Conservation (phyloP, 148 eudicot species). For the Rhododendron vialii region DNA sequence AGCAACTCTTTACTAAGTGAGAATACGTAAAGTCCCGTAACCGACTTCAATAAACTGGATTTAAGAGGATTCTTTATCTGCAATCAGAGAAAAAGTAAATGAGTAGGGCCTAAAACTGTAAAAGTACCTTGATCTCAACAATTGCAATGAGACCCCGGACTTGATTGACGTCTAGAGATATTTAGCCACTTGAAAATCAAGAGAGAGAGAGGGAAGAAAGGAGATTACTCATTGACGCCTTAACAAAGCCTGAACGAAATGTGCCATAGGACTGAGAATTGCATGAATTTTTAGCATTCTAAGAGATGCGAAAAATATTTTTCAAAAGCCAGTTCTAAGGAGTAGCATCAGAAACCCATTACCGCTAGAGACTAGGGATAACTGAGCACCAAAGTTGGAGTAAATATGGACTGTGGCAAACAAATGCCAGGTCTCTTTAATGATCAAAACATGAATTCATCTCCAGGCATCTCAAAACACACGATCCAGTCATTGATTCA, state of each 20-base stretch:
- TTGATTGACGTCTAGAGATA: neutral
- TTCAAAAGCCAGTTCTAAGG: neutral
- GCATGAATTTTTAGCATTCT: neutral
- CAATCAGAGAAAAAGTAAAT: slow-evolving; percentile 1
- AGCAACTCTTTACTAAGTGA: neutral
- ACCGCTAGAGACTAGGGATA: neutral
- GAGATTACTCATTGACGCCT: neutral
- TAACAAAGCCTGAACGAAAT: neutral
- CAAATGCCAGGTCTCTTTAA: neutral
- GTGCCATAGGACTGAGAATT: neutral
- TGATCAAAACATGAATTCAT: neutral
- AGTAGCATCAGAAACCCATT: neutral
- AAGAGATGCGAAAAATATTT: neutral
- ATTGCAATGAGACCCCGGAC: neutral
- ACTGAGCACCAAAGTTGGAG: neutral
- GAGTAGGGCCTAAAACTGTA: neutral
- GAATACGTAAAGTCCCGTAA: neutral
- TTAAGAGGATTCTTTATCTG: slow-evolving; percentile 8
- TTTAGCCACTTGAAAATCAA: neutral
- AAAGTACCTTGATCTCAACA: neutral
- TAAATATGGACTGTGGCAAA: neutral
- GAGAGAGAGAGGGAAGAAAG: neutral
- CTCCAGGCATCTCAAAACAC: neutral
- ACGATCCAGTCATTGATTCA: neutral
- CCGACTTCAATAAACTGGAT: slow-evolving; percentile 6